Evolutionary conservation across 75 land plant species (phyloP).

Genomic region (Pseudotsuga menziesii): DNA sequence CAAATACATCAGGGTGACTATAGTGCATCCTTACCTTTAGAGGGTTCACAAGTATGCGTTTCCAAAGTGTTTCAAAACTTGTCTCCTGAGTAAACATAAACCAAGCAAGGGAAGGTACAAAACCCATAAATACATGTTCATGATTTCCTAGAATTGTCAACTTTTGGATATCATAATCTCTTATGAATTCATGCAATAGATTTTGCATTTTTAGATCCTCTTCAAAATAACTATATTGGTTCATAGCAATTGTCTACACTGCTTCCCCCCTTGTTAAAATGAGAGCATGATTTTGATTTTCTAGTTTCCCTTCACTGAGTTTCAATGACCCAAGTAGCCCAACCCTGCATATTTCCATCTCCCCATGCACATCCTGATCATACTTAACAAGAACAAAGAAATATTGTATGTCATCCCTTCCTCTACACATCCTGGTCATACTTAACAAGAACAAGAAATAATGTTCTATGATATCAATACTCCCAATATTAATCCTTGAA

Average conservation of each 20-base stretch:
- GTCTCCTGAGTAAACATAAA: constrained; percentile 40
- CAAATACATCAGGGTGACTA: constrained; percentile 36
- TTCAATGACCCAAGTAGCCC: constrained; percentile 34
- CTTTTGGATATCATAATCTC: constrained; percentile 16
- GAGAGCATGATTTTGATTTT: background rate
- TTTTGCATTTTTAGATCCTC: constrained; percentile 34
- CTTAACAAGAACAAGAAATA: too few relatives aligned
- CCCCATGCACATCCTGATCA: constrained; percentile 16
- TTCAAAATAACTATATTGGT: constrained; percentile 29
- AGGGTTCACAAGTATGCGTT: constrained; percentile 31
- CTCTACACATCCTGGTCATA: too few relatives aligned
- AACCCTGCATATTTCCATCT: constrained; percentile 40
- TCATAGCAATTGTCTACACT: constrained; percentile 7
- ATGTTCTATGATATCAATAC: too few relatives aligned
- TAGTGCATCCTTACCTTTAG: constrained; percentile 34
- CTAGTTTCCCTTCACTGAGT: background rate
- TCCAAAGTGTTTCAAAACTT: constrained; percentile 33
- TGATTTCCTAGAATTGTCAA: constrained; percentile 32
- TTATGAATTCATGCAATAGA: constrained; percentile 27
- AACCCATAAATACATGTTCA: constrained; percentile 36
- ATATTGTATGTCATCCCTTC: too few relatives aligned
- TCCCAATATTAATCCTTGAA: too few relatives aligned
- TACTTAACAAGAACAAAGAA: constrained; percentile 14
- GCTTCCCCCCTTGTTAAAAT: constrained; percentile 3
- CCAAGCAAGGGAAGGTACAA: constrained; percentile 29